Evolutionary conservation across 192 early-diverging fungal species (phyloP), one percentile per base, ranked within the genome.

Genomic region (Podila minutissima): DNA sequence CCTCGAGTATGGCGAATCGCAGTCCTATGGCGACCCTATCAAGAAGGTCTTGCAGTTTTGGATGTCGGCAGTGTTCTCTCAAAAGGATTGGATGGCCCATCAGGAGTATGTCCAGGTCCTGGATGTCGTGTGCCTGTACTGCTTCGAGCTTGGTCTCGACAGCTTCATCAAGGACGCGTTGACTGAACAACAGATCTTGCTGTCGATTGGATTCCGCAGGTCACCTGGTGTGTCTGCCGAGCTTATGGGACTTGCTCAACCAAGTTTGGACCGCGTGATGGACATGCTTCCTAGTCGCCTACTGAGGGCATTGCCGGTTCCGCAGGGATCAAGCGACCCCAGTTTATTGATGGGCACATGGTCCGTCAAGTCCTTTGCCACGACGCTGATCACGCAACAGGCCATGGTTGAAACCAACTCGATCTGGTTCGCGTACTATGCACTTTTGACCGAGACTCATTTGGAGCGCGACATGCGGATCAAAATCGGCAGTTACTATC

Each of bases 361-460:
- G 85, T 85, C 85, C 0, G 74, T 86, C 59, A 38, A 74, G 26
- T 75, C 84, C 5, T 71, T 85, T 50, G 86, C 86, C 4, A 74
- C 84, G 11, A 82, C 67, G 46, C 75, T 78, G 22, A 58, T 85
- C 51, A 83, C 83, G 20, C 84, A 85, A 35, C 75, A 83, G 35
- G 86, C 87, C 7, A 83, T 82, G 61, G 79, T 86, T 22, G 87
- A 89, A 38, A 50, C 83, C 1, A 59, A 59, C 2, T 83, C 73
- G 0, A 72, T 83, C 20, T 89, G 84, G 81, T 89, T 89, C 73
- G 84, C 85, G 0, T 89, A 85, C 51, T 76, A 86, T 59, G 82
- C 65, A 15, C 76, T 89, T 1, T 41, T 76, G 10, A 59, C 77
- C 22, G 87, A 89, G 68, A 87, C 83, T 1, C 55, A 62, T 19